These are phyloP conservation scores for Ceratocystis ficicola DNA, from an alignment of 2,329 filamentous ascomycete genomes.

Conservation along the genomic window DNA sequence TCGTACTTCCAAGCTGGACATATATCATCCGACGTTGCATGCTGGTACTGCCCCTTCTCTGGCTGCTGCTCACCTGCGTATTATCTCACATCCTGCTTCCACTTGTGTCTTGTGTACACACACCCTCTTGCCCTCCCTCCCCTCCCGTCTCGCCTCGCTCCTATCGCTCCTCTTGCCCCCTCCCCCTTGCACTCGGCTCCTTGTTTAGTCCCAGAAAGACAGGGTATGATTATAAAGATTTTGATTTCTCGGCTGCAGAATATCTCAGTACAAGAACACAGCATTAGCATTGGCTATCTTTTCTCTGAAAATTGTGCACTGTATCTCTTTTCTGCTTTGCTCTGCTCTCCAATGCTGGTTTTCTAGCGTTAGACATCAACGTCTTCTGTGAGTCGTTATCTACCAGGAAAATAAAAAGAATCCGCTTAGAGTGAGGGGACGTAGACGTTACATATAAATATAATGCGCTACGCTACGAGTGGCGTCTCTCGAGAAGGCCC, in stretches of 20 bases:
- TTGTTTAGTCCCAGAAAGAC: not conserved
- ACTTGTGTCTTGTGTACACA: not conserved
- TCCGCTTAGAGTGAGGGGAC: not conserved
- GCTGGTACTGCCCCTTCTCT: not conserved
- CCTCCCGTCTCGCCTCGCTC: no score
- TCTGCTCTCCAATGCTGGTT: not conserved
- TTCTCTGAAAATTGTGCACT: not conserved
- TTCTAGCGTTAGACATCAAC: not conserved
- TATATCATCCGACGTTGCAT: constrained; percentile 3
- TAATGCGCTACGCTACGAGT: not conserved
- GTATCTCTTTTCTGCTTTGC: not conserved
- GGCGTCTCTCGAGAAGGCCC: not conserved
- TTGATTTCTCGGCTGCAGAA: not conserved
- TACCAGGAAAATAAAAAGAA: no score
- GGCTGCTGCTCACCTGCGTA: not conserved
- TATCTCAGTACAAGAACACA: not conserved
- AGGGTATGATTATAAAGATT: not conserved
- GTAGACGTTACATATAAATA: not conserved
- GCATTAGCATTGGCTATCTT: not conserved
- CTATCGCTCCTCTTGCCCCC: not conserved
- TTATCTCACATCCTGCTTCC: not conserved
- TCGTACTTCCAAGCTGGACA: constrained; percentile 5
- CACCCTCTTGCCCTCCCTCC: not conserved
- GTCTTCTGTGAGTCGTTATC: not conserved
- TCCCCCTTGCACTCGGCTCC: not conserved